These are phyloP conservation scores for Clonostachys sp. DNA, from an alignment of 2,329 filamentous ascomycete genomes.

Conservation along the genomic window DNA sequence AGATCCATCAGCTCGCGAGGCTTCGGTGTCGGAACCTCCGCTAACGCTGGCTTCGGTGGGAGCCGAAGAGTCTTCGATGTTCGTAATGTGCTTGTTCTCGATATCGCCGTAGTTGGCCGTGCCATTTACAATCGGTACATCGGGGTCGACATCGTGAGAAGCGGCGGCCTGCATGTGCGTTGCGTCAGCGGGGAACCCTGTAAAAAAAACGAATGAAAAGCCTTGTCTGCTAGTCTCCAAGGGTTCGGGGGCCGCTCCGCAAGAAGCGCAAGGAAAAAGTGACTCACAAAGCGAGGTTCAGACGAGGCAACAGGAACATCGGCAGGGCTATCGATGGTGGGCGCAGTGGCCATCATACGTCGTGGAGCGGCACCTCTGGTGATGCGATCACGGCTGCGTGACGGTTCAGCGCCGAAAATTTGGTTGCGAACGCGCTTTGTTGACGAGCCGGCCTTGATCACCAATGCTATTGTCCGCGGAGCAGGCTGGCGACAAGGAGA, in stretches of 20 bases:
- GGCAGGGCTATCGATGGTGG: conserved; percentile 46
- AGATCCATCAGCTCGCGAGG: conserved; percentile 52
- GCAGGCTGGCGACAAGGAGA: too few species aligned
- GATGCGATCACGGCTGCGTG: neutral
- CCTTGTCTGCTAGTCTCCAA: neutral
- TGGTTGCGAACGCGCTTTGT: neutral
- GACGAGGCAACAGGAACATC: conserved; percentile 45
- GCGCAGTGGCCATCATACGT: conserved; percentile 64
- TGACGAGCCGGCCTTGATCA: too few species aligned
- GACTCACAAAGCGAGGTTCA: conserved; percentile 39
- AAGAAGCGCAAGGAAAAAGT: too few species aligned
- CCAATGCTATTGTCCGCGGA: too few species aligned
- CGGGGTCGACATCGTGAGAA: conserved; percentile 40
- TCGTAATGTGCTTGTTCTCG: conserved; percentile 53
- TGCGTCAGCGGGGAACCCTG: conserved; percentile 1
- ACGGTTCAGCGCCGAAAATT: neutral
- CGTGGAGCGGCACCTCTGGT: conserved; percentile 29
- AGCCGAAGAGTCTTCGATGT: conserved; percentile 53
- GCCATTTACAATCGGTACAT: conserved; percentile 44
- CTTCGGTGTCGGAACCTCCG: conserved; percentile 74
- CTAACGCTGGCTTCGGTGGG: conserved; percentile 66
- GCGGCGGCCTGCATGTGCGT: neutral
- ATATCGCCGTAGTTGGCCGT: conserved; percentile 41
- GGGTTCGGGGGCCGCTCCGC: neutral
- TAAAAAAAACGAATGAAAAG: conserved; percentile 3